Conservation (phyloP, 495 filamentous ascomycete genomes). For the Staphylotrichum longicolle region DNA sequence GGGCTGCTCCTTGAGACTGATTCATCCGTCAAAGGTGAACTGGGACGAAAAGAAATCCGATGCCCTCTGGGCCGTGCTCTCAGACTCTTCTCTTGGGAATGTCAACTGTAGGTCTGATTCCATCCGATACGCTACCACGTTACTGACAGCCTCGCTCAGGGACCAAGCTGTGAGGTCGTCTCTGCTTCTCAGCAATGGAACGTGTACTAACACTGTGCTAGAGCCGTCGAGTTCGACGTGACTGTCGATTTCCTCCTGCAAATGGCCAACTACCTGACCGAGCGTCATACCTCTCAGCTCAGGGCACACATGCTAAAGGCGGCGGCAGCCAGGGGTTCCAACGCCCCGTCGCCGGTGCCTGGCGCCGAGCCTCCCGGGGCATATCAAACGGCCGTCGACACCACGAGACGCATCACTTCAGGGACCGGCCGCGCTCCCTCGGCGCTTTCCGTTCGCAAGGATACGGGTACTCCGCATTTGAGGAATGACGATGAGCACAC, state of each 20-base stretch:
- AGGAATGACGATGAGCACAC: conserved; percentile 42
- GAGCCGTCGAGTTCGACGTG: conserved; percentile 56
- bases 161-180: conserved; percentile 67
- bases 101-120: conserved; percentile 67
- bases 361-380: conserved; percentile 45
- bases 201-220: conserved; percentile 32
- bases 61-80: conserved; percentile 85
- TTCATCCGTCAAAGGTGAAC: conserved; percentile 39
- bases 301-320: conserved; percentile 86
- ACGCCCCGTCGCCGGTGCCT: conserved; percentile 52
- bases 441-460: conserved; percentile 62
- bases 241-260: conserved; percentile 86
- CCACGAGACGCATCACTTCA: conserved; percentile 58
- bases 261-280: conserved; percentile 92
- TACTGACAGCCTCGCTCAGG: conserved; percentile 54
- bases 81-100: conserved; percentile 70
- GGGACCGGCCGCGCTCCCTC: conserved; percentile 61
- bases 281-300: conserved; percentile 83
- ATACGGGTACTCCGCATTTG: conserved; percentile 46
- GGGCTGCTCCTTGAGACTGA: conserved; percentile 16
- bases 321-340: conserved; percentile 46
- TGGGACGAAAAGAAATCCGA: conserved; percentile 78
- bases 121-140: conserved; percentile 15
- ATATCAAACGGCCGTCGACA: conserved; percentile 46
- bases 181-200: background rate